A percentile compares a stretch with the other conserved stretches of the same genome.
phyloP scores from a whole-genome alignment of 352 stramenopile species.

The Globisporangium orthogonon region DNA sequence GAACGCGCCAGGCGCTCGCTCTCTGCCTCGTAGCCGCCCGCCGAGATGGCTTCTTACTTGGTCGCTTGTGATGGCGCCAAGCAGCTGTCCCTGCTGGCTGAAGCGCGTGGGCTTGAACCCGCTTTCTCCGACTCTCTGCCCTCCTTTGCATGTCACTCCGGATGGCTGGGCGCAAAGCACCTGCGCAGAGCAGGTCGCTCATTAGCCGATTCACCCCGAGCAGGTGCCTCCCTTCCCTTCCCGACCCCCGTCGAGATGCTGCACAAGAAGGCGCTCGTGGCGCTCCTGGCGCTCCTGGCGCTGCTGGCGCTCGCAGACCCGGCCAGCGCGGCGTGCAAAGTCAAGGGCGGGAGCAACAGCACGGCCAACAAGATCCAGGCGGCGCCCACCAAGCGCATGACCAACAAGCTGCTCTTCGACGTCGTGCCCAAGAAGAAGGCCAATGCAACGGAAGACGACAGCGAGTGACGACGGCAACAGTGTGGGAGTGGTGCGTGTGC shows the following conservation, averaged over 20 bases:
- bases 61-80: too few relatives aligned
- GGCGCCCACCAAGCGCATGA: constrained; percentile 19
- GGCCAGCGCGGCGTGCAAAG: constrained; percentile 17
- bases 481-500: background rate
- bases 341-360: constrained; percentile 17
- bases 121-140: background rate
- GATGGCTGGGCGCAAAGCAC: background rate
- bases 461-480: background rate
- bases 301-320: constrained; percentile 15
- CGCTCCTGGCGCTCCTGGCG: constrained; percentile 14
- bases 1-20: background rate
- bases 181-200: background rate
- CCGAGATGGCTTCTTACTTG: background rate
- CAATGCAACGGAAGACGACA: constrained; percentile 3
- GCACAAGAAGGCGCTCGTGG: constrained; percentile 19
- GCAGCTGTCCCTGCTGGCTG: too few relatives aligned
- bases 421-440: constrained; percentile 12
- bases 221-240: background rate
- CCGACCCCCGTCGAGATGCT: constrained; percentile 12
- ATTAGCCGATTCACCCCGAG: background rate
- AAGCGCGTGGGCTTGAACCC: background rate
- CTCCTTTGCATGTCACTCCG: background rate
- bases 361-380: constrained; percentile 27
- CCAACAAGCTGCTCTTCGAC: constrained; percentile 28
- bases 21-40: background rate